phyloP scores from a whole-genome alignment of 148 eudicot species.

The Camellia lanceoleosa region DNA sequence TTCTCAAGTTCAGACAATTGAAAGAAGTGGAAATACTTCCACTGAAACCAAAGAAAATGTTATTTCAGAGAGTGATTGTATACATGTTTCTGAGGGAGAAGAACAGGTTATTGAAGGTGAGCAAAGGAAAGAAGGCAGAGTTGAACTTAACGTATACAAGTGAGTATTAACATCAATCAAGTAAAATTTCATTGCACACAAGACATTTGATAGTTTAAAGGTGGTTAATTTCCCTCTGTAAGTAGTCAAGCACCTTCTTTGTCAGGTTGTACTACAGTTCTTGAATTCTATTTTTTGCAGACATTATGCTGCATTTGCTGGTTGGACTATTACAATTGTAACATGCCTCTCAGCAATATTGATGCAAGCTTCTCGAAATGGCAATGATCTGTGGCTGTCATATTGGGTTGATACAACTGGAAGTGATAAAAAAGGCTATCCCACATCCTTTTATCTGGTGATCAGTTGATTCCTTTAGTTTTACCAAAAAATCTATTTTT shows the following conservation, averaged over 20 bases:
- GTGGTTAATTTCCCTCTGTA: not conserved
- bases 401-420: slow-evolving; percentile 90
- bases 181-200: slow-evolving; percentile 5
- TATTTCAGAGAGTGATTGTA: slow-evolving; percentile 32
- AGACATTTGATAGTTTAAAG: not conserved
- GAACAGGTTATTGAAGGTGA: slow-evolving; percentile 51
- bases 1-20: slow-evolving; percentile 29
- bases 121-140: slow-evolving; percentile 86
- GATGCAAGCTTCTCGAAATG: slow-evolving; percentile 97
- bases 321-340: slow-evolving; percentile 67
- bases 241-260: not conserved
- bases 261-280: not conserved
- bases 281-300: slow-evolving; percentile 40
- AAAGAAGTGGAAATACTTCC: slow-evolving; percentile 24
- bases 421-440: slow-evolving; percentile 34
- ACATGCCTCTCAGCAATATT: slow-evolving; percentile 71
- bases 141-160: slow-evolving; percentile 74
- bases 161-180: slow-evolving; percentile 25
- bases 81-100: slow-evolving; percentile 36
- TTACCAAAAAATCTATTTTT: not conserved
- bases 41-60: slow-evolving; percentile 19
- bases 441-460: slow-evolving; percentile 76
- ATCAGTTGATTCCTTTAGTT: slow-evolving; percentile 12
- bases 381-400: slow-evolving; percentile 95
- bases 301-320: slow-evolving; percentile 82